Conservation (phyloP, 192 early-diverging fungal species). For the Coemansia sp. region DNA sequence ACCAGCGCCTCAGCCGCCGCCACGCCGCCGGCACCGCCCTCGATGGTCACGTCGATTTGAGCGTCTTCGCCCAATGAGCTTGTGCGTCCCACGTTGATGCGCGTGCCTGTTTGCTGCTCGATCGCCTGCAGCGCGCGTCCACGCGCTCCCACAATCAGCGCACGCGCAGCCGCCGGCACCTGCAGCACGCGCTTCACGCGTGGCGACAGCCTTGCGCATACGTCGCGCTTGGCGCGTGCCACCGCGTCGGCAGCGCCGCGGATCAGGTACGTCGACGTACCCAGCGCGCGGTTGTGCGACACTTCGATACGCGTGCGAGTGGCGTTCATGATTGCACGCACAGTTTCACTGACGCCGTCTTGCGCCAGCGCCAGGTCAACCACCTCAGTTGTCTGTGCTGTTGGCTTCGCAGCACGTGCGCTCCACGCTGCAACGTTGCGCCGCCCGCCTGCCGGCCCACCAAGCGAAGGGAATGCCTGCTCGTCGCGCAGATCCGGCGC, state of each 20-base stretch:
- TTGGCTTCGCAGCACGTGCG: too few species aligned
- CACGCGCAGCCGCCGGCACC: slow-evolving; percentile 78
- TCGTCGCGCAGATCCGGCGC: too few species aligned
- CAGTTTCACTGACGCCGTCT: slow-evolving; percentile 53
- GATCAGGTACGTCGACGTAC: slow-evolving; percentile 79
- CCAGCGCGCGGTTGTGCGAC: slow-evolving; percentile 68
- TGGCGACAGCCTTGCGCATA: slow-evolving; percentile 67
- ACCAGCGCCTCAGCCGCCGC: slow-evolving; percentile 82
- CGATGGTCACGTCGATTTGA: slow-evolving; percentile 62
- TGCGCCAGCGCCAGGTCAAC: slow-evolving; percentile 50
- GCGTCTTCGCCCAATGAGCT: slow-evolving; percentile 72
- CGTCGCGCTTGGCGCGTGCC: slow-evolving; percentile 72
- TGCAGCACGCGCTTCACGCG: slow-evolving; percentile 60
- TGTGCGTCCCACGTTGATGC: slow-evolving; percentile 62
- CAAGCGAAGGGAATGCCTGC: too few species aligned
- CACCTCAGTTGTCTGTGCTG: slow-evolving; percentile 54
- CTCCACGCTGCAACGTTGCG: too few species aligned
- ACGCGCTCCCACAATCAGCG: slow-evolving; percentile 79
- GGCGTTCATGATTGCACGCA: slow-evolving; percentile 60
- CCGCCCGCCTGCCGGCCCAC: too few species aligned
- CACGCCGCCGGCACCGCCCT: slow-evolving; percentile 81
- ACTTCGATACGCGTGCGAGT: slow-evolving; percentile 81
- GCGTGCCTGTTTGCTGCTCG: slow-evolving; percentile 67
- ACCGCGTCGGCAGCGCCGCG: slow-evolving; percentile 78
- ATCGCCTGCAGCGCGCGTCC: slow-evolving; percentile 78